A percentile compares a stretch with the other conserved stretches of the same genome.
phyloP scores from a whole-genome alignment of 2,329 filamentous ascomycete genomes.

The Fusarium sarcochroum region DNA sequence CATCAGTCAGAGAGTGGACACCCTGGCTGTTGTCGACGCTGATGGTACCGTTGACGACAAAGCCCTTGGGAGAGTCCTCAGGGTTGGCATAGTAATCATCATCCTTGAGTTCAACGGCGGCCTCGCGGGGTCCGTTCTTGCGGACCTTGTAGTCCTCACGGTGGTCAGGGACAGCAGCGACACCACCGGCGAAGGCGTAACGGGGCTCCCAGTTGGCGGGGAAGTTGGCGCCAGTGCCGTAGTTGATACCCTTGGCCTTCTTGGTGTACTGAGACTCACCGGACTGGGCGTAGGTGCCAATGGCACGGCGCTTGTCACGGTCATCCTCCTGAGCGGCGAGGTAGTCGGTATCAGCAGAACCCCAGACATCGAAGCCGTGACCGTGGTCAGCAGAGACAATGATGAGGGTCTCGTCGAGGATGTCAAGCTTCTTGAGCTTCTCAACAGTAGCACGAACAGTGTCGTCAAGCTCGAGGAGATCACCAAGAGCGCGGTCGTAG shows the following conservation, averaged over 20 bases:
- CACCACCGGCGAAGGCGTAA: conserved; percentile 82
- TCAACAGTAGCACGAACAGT: conserved; percentile 81
- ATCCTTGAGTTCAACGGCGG: conserved; percentile 67
- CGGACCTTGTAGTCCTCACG: conserved; percentile 83
- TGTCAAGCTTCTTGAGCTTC: conserved; percentile 75
- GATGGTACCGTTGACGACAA: conserved; percentile 82
- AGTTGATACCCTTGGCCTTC: conserved; percentile 70
- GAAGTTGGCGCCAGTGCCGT: conserved; percentile 82
- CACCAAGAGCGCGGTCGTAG: conserved; percentile 87
- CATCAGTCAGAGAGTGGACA: conserved; percentile 83
- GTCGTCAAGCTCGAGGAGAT: conserved; percentile 88
- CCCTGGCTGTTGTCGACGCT: conserved; percentile 74
- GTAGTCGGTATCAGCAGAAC: conserved; percentile 85
- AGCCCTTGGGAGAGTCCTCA: conserved; percentile 74
- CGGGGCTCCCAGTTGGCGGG: conserved; percentile 88
- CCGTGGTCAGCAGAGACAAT: conserved; percentile 90
- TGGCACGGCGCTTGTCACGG: conserved; percentile 80
- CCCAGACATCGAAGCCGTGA: conserved; percentile 90
- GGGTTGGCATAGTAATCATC: conserved; percentile 79
- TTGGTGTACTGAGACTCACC: conserved; percentile 82
- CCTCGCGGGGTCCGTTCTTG: conserved; percentile 73
- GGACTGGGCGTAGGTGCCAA: conserved; percentile 80
- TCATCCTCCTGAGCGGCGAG: conserved; percentile 74
- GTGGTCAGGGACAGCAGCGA: conserved; percentile 80
- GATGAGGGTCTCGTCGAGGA: conserved; percentile 82